phyloP scores from a whole-genome alignment of 2,329 filamentous ascomycete species.

The Neofusicoccum parvum region DNA sequence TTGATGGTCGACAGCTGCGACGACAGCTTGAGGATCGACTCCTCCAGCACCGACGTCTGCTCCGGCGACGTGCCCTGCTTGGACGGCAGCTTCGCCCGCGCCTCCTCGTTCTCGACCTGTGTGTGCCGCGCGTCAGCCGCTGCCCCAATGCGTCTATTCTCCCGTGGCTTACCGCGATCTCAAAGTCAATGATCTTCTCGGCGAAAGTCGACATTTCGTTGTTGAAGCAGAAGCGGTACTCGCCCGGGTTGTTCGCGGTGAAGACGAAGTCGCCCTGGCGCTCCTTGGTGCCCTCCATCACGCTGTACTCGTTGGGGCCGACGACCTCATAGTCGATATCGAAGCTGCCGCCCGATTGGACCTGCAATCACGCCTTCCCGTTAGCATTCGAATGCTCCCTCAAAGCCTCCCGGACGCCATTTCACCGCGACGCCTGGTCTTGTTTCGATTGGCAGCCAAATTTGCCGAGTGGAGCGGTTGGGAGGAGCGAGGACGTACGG shows the following conservation, averaged over 20 bases:
- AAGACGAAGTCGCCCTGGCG: constrained; percentile 98
- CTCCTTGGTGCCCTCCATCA: constrained; percentile 86
- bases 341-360: constrained; percentile 97
- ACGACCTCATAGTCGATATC: constrained; percentile 92
- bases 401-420: not conserved
- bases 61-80: constrained; percentile 88
- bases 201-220: constrained; percentile 98
- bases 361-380: constrained; percentile 54
- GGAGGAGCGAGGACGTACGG: constrained; percentile 60
- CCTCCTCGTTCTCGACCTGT: constrained; percentile 87
- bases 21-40: constrained; percentile 93
- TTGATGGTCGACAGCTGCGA: constrained; percentile 91
- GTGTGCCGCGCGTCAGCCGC: not conserved
- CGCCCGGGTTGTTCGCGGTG: constrained; percentile 81
- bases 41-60: constrained; percentile 85
- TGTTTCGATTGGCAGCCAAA: not conserved
- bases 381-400: not conserved
- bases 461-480: not conserved
- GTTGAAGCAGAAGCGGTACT: constrained; percentile 97
- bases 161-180: constrained; percentile 74
- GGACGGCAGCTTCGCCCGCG: constrained; percentile 73
- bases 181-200: constrained; percentile 97
- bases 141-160: not conserved
- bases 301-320: constrained; percentile 76
- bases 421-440: too few species aligned